Evolutionary conservation across 768 basidiomycete genomes (phyloP).

Genomic region (Rossbeevera mucosa): DNA sequence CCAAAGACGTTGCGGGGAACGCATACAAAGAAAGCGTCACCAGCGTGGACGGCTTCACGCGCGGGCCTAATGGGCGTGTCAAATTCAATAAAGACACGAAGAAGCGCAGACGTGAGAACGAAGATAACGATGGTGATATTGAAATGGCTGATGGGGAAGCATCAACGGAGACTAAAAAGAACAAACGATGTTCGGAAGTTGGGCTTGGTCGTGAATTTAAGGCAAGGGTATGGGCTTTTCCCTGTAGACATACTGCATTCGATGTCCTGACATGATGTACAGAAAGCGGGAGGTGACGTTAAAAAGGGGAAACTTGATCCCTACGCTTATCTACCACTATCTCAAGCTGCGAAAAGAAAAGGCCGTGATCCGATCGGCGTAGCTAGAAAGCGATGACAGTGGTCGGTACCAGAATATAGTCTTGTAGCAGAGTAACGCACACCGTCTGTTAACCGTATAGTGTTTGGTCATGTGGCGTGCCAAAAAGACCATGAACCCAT

Average conservation of each 20-base stretch:
- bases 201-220: constrained; percentile 87
- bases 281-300: constrained; percentile 95
- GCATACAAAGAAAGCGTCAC: constrained; percentile 83
- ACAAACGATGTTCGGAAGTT: constrained; percentile 48
- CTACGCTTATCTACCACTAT: constrained; percentile 84
- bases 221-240: constrained; percentile 70
- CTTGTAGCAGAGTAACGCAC: neutral
- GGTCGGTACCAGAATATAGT: constrained; percentile 1
- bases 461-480: constrained; percentile 67
- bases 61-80: constrained; percentile 77
- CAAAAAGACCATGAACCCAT: constrained; percentile 61
- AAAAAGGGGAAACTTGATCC: constrained; percentile 86
- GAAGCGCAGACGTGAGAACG: constrained; percentile 74
- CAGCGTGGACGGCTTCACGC: constrained; percentile 85
- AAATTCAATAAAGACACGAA: constrained; percentile 98
- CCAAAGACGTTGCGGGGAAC: constrained; percentile 57
- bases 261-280: constrained; percentile 9
- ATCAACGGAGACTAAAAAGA: constrained; percentile 39
- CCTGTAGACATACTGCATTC: constrained; percentile 1
- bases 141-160: constrained; percentile 74
- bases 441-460: constrained; percentile 52
- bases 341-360: constrained; percentile 70
- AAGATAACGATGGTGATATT: constrained; percentile 56
- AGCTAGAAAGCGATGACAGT: constrained; percentile 53
- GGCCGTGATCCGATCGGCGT: constrained; percentile 52